Percentiles rank a stretch among this genome's conserved stretches.
Evolutionary conservation across 2,329 filamentous ascomycete species (phyloP).

Genomic region (Nigrospora sphaerica): DNA sequence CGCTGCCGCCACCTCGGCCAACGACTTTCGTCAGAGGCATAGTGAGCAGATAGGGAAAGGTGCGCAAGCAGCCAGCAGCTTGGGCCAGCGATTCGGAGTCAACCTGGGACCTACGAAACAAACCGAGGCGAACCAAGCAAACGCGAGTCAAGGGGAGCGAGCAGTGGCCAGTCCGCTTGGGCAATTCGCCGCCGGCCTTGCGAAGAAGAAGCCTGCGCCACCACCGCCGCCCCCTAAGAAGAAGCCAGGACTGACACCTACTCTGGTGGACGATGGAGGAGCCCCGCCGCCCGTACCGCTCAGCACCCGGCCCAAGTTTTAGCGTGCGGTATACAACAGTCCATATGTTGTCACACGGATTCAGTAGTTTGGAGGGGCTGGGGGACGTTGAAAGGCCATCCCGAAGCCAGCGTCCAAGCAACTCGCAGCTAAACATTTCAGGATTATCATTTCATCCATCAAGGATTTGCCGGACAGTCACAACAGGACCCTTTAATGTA

Average conservation of each 20-base stretch:
- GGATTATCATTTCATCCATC: no score
- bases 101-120: neutral
- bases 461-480: no score
- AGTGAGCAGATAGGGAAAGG: constrained; percentile 59
- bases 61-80: constrained; percentile 44
- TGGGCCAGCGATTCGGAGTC: constrained; percentile 55
- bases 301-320: constrained; percentile 42
- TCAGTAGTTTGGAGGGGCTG: no score
- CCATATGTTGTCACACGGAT: no score
- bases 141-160: no score
- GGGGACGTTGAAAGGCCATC: no score
- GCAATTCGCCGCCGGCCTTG: constrained; percentile 12
- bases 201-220: constrained; percentile 48
- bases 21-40: constrained; percentile 64
- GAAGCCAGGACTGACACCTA: constrained; percentile 31
- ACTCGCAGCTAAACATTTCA: no score
- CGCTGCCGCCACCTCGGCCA: constrained; percentile 52
- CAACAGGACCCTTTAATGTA: no score
- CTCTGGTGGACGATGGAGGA: constrained; percentile 17
- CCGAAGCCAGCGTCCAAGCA: no score
- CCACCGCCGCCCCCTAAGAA: constrained; percentile 37
- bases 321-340: neutral
- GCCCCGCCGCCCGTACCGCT: constrained; percentile 46
- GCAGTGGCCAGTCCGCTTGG: no score
- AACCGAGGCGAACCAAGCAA: no score